These are phyloP conservation scores for Akanthomyces muscarius DNA, from an alignment of 2,329 filamentous ascomycete genomes.

Conservation along the genomic window DNA sequence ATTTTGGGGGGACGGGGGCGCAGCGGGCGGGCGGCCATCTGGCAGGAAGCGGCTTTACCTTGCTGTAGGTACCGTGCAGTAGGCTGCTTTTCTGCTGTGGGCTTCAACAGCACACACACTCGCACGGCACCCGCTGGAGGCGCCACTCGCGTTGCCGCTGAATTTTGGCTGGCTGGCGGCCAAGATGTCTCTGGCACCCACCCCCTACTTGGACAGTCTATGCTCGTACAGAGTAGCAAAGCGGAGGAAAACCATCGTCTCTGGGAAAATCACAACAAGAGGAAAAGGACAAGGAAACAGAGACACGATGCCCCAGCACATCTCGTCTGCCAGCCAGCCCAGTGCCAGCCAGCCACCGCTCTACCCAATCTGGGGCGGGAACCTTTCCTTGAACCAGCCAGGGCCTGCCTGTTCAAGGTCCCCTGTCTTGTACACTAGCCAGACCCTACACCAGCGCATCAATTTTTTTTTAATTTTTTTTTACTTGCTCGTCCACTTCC, in stretches of 20 bases:
- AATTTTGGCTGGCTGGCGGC: neutral
- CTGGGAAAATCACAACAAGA: neutral
- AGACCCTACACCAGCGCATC: neutral
- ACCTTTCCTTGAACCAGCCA: neutral
- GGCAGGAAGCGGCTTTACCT: neutral
- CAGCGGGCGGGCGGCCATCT: slow-evolving; percentile 1
- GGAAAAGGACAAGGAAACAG: neutral
- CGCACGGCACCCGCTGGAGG: neutral
- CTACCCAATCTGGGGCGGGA: slow-evolving; percentile 13
- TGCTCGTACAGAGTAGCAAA: neutral
- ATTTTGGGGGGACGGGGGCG: too few species aligned
- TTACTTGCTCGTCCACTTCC: neutral
- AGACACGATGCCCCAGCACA: neutral
- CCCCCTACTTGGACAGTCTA: too few species aligned
- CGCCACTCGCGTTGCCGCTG: neutral
- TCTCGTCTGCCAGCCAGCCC: neutral
- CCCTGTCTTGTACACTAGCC: neutral
- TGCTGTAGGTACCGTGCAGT: slow-evolving; percentile 10
- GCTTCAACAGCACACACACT: neutral
- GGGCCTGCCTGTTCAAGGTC: neutral
- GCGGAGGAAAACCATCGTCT: neutral
- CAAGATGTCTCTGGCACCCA: neutral
- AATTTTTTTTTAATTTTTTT: slow-evolving; percentile 13
- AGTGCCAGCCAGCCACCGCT: slow-evolving; percentile 10
- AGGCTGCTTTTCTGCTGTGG: neutral